A percentile compares a stretch with the other conserved stretches of the same genome.
Conservation (phyloP, 306 rosid species). For the Rubus idaeus region DNA sequence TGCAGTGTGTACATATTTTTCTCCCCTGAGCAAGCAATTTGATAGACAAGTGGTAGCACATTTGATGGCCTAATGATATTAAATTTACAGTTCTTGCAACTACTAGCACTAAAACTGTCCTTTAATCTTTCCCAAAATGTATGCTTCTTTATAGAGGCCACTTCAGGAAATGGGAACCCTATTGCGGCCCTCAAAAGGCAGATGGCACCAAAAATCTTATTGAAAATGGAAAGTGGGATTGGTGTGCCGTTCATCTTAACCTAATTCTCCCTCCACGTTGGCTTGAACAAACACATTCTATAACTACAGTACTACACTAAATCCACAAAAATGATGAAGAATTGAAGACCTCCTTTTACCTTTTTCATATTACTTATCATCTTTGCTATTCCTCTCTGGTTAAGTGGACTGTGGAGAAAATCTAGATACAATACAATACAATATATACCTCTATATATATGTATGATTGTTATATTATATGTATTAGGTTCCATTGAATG, state of each 20-base stretch:
- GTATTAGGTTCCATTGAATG: background rate
- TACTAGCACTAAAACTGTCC: background rate
- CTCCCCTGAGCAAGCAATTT: background rate
- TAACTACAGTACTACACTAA: background rate
- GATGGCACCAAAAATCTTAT: constrained; percentile 2
- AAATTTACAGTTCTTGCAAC: background rate
- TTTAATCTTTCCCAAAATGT: background rate
- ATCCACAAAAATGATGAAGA: no score
- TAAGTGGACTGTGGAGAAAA: background rate
- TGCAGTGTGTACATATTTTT: background rate
- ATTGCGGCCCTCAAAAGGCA: background rate
- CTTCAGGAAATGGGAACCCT: constrained; percentile 25
- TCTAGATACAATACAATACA: background rate
- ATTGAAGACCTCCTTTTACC: background rate
- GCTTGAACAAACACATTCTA: background rate
- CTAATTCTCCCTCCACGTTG: background rate
- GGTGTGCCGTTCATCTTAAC: background rate
- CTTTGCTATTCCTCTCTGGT: background rate
- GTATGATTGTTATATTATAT: background rate
- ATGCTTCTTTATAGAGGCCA: constrained; percentile 21
- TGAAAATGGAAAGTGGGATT: constrained; percentile 32
- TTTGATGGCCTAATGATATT: background rate
- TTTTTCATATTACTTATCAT: background rate
- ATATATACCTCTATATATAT: background rate
- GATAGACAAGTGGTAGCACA: background rate